phyloP scores from a whole-genome alignment of 2,329 filamentous ascomycete genomes.

The Fragosphaeria purpurea region DNA sequence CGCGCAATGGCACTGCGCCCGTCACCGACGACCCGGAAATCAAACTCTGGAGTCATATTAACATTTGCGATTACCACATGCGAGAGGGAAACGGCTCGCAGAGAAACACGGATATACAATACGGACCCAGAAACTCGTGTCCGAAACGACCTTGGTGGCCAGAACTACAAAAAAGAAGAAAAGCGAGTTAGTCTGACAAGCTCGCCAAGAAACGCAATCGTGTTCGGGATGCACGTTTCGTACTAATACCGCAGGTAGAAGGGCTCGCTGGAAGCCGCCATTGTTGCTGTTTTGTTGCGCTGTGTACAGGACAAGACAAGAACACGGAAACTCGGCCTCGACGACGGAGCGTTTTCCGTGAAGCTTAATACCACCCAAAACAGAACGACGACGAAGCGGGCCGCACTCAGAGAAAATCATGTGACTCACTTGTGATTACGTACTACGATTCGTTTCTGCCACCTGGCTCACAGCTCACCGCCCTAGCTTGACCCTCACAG shows the following conservation, averaged over 20 bases:
- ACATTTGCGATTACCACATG: conserved; percentile 3
- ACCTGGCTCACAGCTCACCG: conserved; percentile 12
- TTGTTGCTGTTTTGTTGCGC: conserved; percentile 6
- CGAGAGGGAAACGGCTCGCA: too few relatives aligned
- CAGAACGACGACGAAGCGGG: too few relatives aligned
- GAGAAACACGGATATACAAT: background rate
- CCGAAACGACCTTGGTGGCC: conserved; percentile 96
- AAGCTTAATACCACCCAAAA: too few relatives aligned
- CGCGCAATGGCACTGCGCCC: conserved; percentile 86
- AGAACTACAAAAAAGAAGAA: conserved; percentile 49
- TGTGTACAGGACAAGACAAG: too few relatives aligned
- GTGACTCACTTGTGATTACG: too few relatives aligned
- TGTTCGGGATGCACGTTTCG: conserved; percentile 20
- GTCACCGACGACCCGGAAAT: conserved; percentile 86
- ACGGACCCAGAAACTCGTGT: conserved; percentile 87
- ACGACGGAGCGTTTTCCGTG: too few relatives aligned
- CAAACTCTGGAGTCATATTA: conserved; percentile 61
- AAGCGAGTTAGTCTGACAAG: too few relatives aligned
- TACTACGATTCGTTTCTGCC: conserved; percentile 9
- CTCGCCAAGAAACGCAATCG: too few relatives aligned
- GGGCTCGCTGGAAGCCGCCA: conserved; percentile 62
- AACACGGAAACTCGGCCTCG: too few relatives aligned
- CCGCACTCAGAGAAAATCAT: too few relatives aligned
- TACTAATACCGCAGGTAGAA: conserved; percentile 99
- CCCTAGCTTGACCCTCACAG: conserved; percentile 4